These are phyloP conservation scores for Coemansia sp. DNA, from an alignment of 192 early-diverging fungal genomes.

Conservation along the genomic window DNA sequence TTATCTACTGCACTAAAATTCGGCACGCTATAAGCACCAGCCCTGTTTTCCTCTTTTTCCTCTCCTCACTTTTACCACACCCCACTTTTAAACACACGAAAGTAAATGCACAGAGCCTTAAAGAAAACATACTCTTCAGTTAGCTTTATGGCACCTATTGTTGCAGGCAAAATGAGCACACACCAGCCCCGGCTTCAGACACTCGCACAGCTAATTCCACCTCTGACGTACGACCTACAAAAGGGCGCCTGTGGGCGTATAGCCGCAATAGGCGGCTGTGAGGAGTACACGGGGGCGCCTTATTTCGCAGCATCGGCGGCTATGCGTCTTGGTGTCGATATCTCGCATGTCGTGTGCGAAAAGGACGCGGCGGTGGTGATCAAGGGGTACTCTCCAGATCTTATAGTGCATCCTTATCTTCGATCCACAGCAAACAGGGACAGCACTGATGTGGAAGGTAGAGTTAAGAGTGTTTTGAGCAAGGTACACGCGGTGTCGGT, in stretches of 20 bases:
- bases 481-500: constrained; percentile 82
- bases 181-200: constrained; percentile 41
- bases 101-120: constrained; percentile 14
- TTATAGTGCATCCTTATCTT: constrained; percentile 93
- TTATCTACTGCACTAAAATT: background rate
- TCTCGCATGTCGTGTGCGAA: constrained; percentile 85
- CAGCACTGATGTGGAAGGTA: constrained; percentile 13
- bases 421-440: constrained; percentile 31
- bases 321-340: constrained; percentile 69
- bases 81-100: background rate
- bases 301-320: constrained; percentile 61
- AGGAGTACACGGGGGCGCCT: constrained; percentile 86
- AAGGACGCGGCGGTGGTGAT: constrained; percentile 70
- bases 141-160: constrained; percentile 38
- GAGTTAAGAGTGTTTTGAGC: constrained; percentile 55
- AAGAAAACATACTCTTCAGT: constrained; percentile 29
- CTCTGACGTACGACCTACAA: constrained; percentile 32
- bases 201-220: constrained; percentile 40
- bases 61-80: background rate
- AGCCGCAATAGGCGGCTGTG: constrained; percentile 36
- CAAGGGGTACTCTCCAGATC: constrained; percentile 77
- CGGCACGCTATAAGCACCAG: too few relatives aligned
- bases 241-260: constrained; percentile 49
- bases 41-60: background rate
- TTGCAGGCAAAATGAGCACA: constrained; percentile 44